Evolutionary conservation across 306 rosid genomes (phyloP).

Genomic region (Quercus berberidifolia): DNA sequence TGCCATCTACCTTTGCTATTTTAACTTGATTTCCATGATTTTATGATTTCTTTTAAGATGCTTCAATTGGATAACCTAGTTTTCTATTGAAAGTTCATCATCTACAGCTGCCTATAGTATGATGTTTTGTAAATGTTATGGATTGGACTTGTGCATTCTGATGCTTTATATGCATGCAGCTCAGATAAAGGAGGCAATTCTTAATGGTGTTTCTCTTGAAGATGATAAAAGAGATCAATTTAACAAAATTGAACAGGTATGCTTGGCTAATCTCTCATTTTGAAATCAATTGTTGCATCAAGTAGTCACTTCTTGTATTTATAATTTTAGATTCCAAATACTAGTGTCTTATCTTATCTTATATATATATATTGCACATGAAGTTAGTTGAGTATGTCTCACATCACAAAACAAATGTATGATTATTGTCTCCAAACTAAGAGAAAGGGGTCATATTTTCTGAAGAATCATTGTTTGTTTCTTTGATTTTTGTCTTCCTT

Average conservation of each 20-base stretch:
- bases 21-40: not conserved
- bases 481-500: not conserved
- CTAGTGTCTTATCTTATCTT: too few species aligned
- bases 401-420: not conserved
- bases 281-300: not conserved
- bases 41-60: not conserved
- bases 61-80: not conserved
- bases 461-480: conserved; percentile 4
- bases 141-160: conserved; percentile 16
- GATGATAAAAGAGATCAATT: conserved; percentile 77
- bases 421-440: not conserved
- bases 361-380: not conserved
- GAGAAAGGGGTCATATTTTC: not conserved
- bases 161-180: conserved; percentile 49
- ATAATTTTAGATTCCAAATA: too few species aligned
- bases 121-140: conserved; percentile 5
- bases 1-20: not conserved
- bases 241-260: conserved; percentile 87
- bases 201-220: conserved; percentile 90
- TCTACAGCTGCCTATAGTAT: not conserved
- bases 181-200: conserved; percentile 89
- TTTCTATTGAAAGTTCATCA: conserved; percentile 9
- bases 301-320: not conserved
- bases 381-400: not conserved
- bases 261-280: conserved; percentile 7